Conservation (phyloP, 2,329 filamentous ascomycete species). For the Phyllosticta capitalensis region DNA sequence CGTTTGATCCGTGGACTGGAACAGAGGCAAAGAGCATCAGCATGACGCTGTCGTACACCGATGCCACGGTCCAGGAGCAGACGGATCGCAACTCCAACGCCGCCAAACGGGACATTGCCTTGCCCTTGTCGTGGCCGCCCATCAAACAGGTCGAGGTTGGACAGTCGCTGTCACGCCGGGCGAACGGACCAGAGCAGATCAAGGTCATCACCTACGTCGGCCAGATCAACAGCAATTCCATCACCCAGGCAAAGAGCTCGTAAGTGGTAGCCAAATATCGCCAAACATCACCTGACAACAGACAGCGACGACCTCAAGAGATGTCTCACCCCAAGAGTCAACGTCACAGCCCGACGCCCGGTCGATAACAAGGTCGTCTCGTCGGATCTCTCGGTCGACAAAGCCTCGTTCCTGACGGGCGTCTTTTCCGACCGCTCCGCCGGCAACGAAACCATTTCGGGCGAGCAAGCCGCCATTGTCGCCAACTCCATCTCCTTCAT, state of each 20-base stretch:
- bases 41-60: conserved; percentile 33
- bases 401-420: conserved; percentile 62
- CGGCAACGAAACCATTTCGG: conserved; percentile 38
- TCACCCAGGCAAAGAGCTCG: conserved; percentile 50
- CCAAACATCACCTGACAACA: not conserved
- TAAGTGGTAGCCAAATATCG: conserved; percentile 33
- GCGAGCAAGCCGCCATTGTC: conserved; percentile 32
- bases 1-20: conserved; percentile 40
- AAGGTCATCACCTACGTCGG: conserved; percentile 62
- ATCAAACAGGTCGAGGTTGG: conserved; percentile 15
- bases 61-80: conserved; percentile 30
- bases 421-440: conserved; percentile 54
- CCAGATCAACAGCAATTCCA: conserved; percentile 50
- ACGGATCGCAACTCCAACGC: conserved; percentile 24
- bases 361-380: conserved; percentile 42
- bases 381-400: conserved; percentile 58
- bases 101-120: conserved; percentile 18
- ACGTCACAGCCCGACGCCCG: conserved; percentile 49
- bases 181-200: conserved; percentile 26
- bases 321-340: conserved; percentile 59
- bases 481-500: conserved; percentile 43
- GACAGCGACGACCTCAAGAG: conserved; percentile 48
- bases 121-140: conserved; percentile 18
- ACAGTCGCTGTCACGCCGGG: conserved; percentile 11
- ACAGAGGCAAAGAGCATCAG: conserved; percentile 31